Conservation (phyloP, 352 stramenopile genomes). For the Hyaloperonospora brassicae region DNA sequence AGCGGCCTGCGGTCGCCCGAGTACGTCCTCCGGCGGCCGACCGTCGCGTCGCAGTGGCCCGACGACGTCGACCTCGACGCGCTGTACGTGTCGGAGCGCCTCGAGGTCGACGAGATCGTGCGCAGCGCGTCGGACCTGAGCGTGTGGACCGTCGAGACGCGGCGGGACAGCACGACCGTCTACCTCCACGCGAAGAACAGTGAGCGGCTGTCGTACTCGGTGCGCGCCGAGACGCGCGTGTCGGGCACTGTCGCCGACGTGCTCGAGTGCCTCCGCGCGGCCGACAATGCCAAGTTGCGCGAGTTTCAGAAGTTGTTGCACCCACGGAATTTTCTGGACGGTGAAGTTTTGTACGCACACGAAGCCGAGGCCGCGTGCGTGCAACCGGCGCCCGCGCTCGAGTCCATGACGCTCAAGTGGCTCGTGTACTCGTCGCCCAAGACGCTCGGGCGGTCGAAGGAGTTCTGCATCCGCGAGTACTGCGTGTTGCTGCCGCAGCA, state of each 20-base stretch:
- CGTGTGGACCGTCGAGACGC: constrained; percentile 66
- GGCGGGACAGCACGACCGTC: constrained; percentile 55
- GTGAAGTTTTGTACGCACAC: constrained; percentile 69
- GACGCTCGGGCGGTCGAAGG: constrained; percentile 68
- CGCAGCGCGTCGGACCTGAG: constrained; percentile 57
- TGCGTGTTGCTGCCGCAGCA: constrained; percentile 54
- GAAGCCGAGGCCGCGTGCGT: constrained; percentile 10
- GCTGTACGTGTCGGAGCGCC: constrained; percentile 66
- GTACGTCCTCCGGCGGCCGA: constrained; percentile 15
- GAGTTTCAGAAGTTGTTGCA: constrained; percentile 73
- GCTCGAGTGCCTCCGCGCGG: constrained; percentile 68
- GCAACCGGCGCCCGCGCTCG: constrained; percentile 19
- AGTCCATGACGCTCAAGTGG: constrained; percentile 83
- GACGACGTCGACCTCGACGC: constrained; percentile 66
- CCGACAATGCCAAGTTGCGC: constrained; percentile 47
- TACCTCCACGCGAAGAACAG: constrained; percentile 83
- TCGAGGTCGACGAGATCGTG: constrained; percentile 62
- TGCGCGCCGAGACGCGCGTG: constrained; percentile 63
- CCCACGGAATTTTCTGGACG: constrained; percentile 64
- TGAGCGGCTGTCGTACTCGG: constrained; percentile 62
- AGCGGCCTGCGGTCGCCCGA: constrained; percentile 15
- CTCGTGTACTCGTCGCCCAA: constrained; percentile 69
- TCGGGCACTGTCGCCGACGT: constrained; percentile 58
- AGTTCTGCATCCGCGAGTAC: constrained; percentile 80
- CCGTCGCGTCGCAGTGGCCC: constrained; percentile 48